Conservation (phyloP, 1,284 basidiomycete genomes). For the Austroboletus olivaceoglutinosus region DNA sequence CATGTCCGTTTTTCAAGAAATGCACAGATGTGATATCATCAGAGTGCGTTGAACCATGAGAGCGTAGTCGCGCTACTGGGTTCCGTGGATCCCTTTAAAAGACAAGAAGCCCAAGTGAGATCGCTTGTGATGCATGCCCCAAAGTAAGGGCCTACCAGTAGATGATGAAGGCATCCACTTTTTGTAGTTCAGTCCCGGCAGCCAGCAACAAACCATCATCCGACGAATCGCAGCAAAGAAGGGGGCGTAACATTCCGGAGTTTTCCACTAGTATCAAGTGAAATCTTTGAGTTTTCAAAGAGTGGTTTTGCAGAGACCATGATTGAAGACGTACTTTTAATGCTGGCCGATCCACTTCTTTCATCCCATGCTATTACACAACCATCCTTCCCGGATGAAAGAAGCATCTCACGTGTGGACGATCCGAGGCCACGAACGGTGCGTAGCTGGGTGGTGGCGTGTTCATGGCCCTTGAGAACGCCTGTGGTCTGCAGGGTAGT, state of each 20-base stretch:
- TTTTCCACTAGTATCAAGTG: constrained; percentile 42
- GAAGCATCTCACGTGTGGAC: constrained; percentile 37
- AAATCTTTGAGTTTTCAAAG: constrained; percentile 48
- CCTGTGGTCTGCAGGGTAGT: constrained; percentile 45
- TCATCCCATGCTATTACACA: constrained; percentile 70
- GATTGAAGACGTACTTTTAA: constrained; percentile 54
- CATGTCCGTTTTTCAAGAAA: constrained; percentile 38
- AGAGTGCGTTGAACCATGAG: constrained; percentile 67
- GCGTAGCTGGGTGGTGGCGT: constrained; percentile 51
- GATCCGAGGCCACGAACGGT: constrained; percentile 37
- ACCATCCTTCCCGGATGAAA: constrained; percentile 66
- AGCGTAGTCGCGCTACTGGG: constrained; percentile 47
- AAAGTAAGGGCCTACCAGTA: constrained; percentile 57
- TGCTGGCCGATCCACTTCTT: constrained; percentile 48
- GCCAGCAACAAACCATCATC: constrained; percentile 62
- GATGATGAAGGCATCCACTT: constrained; percentile 66
- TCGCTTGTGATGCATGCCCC: neutral
- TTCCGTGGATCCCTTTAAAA: constrained; percentile 56
- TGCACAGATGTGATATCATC: constrained; percentile 73
- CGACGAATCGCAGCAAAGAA: constrained; percentile 70
- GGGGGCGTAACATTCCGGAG: constrained; percentile 41
- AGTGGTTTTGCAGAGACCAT: constrained; percentile 15
- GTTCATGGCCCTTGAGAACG: constrained; percentile 53
- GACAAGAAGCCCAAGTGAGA: neutral
- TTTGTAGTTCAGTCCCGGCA: constrained; percentile 67